Evolutionary conservation across 2,329 filamentous ascomycete species (phyloP).

Genomic region (Metarhizium robertsii): DNA sequence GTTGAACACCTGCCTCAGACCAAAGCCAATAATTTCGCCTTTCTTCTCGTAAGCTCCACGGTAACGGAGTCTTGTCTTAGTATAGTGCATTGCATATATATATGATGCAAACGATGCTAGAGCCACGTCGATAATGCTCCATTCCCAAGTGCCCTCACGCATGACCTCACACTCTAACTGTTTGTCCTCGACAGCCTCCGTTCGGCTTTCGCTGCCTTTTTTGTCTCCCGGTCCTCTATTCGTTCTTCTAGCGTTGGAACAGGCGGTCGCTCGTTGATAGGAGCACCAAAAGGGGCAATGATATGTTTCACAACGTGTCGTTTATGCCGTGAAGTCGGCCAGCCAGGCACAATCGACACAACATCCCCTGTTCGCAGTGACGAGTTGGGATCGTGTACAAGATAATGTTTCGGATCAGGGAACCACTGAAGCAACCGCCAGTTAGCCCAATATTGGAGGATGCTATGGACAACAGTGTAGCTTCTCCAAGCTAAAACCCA

Average conservation of each 20-base stretch:
- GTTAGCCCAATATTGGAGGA: neutral
- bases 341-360: constrained; percentile 58
- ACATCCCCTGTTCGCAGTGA: constrained; percentile 68
- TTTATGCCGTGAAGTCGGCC: constrained; percentile 56
- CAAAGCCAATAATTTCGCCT: neutral
- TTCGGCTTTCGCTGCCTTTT: constrained; percentile 48
- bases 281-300: constrained; percentile 56
- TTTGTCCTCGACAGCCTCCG: constrained; percentile 31
- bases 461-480: neutral
- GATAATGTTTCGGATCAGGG: constrained; percentile 51
- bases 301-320: constrained; percentile 68
- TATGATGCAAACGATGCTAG: neutral
- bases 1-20: no score
- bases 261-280: constrained; percentile 54
- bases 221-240: constrained; percentile 41
- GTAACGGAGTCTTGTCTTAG: neutral
- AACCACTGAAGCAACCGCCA: constrained; percentile 36
- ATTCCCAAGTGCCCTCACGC: neutral
- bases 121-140: neutral
- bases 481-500: neutral
- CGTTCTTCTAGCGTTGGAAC: constrained; percentile 57
- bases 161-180: constrained; percentile 8
- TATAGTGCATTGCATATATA: neutral
- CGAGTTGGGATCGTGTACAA: constrained; percentile 71
- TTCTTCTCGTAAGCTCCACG: neutral